Evolutionary conservation across 495 filamentous ascomycete species (phyloP).

Genomic region (Penicillium atrosanguineum): DNA sequence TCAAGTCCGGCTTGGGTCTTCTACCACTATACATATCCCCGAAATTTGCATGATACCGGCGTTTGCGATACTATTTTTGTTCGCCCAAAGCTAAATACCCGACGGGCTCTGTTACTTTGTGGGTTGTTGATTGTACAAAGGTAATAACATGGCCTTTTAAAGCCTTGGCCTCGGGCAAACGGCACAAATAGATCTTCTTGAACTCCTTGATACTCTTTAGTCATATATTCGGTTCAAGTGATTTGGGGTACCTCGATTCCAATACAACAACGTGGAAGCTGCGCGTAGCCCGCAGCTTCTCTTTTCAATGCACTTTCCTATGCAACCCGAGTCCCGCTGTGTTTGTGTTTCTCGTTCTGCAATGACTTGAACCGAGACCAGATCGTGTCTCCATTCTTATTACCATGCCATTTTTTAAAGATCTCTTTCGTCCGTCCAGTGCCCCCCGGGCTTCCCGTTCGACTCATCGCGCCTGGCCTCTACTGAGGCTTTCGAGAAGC

Average conservation of each 20-base stretch:
- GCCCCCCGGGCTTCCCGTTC: conserved; percentile 3
- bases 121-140: conserved; percentile 26
- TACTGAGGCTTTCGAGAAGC: conserved; percentile 6
- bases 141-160: conserved; percentile 28
- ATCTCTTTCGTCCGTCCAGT: conserved; percentile 13
- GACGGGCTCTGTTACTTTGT: conserved; percentile 9
- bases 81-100: background rate
- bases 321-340: background rate
- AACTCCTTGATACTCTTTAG: conserved; percentile 2
- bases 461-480: conserved; percentile 9
- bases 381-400: background rate
- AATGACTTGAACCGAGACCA: background rate
- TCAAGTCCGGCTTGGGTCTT: conserved; percentile 5
- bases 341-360: background rate
- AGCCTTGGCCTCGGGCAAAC: conserved; percentile 17
- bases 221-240: background rate
- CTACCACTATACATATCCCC: conserved; percentile 25
- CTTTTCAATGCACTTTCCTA: background rate
- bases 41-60: conserved; percentile 38
- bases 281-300: conserved; percentile 1
- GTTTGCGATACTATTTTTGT: conserved; percentile 24
- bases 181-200: conserved; percentile 35
- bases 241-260: background rate
- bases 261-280: background rate
- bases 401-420: conserved; percentile 16